Conservation (phyloP, 2,329 filamentous ascomycete species). For the Ceratocystis cubensis region DNA sequence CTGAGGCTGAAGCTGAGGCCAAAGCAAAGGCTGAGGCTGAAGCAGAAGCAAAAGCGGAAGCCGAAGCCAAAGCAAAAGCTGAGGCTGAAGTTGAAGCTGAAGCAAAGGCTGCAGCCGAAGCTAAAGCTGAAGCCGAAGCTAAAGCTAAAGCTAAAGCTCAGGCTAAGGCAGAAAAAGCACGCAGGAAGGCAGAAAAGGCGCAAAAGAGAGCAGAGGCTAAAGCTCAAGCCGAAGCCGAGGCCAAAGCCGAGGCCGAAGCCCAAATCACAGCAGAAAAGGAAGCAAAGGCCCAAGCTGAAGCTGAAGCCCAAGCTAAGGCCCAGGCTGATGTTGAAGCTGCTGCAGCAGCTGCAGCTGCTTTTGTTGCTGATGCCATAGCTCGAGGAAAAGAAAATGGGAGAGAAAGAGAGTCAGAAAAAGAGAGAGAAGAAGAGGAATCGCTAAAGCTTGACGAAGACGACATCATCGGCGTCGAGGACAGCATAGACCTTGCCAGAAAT, state of each 20-base stretch:
- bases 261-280: no score
- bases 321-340: background rate
- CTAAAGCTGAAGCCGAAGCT: background rate
- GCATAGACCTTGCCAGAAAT: background rate
- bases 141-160: background rate
- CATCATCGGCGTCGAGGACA: slow-evolving; percentile 1
- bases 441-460: background rate
- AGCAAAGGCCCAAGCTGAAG: background rate
- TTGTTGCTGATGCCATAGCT: no score
- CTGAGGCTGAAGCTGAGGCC: background rate
- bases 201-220: no score
- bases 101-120: no score
- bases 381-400: no score
- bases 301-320: background rate
- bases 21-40: background rate
- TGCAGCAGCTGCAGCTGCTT: background rate
- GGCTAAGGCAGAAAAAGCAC: no score
- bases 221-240: no score
- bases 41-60: no score
- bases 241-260: background rate
- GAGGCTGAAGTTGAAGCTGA: no score
- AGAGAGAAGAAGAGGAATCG: slow-evolving; percentile 5
- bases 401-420: background rate
- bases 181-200: no score
- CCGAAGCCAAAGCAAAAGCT: no score